Base-by-base conservation (phyloP, 495 filamentous ascomycete species). In the Penicillium angulare region DNA sequence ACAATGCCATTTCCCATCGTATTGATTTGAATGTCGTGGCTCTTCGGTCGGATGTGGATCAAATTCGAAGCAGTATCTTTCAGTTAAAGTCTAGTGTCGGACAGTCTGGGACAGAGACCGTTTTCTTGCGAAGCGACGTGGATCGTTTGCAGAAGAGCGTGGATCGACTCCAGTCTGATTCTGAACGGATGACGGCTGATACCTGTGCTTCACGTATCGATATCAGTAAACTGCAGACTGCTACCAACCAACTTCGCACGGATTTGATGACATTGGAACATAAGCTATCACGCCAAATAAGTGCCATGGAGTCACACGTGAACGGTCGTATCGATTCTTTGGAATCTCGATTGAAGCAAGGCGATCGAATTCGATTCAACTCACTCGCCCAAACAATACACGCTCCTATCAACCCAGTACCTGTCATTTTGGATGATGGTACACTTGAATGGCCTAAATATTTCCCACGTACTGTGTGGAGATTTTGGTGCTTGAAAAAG, bases 401-500 rank as follows among this genome's bases (percentile, higher is more conserved):
- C 33, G 71, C 71, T 13, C 65, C 65, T 12, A 68, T 74, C 40
- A 71, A 57, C 7, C 57, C 67, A n/a, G 67, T 74, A 3, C 71
- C 71, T 0, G 47, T 67, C 26, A 59, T 72, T 26, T 51, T 62
- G 34, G 64, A 64, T 6, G 64, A 72, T 47, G 71, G 71, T 13
- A 47, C 63, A 5, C 47, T 74, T 24, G 55, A 63, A 39, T 72
- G 65, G 60, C 71, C 71, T 9, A 44, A 66, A 26, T 71, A 68
- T 42, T 74, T 74, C 43, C 71, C 71, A 9, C 55, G 63, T 16
- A 71, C 71, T 0, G 67, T 74, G 17, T 74, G 69, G 69, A 62
- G 67, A 34, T 74, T 74, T 43, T 74, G 71, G 71, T 70, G 67
- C 27, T 44, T 74, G 48, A 72, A 72, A 59, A 71, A 74, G 57